Evolutionary conservation across 164 flowering plant genomes (phyloP), one percentile per base, ranked within the genome.

Genomic region (grape (Vitis vinifera)): DNA sequence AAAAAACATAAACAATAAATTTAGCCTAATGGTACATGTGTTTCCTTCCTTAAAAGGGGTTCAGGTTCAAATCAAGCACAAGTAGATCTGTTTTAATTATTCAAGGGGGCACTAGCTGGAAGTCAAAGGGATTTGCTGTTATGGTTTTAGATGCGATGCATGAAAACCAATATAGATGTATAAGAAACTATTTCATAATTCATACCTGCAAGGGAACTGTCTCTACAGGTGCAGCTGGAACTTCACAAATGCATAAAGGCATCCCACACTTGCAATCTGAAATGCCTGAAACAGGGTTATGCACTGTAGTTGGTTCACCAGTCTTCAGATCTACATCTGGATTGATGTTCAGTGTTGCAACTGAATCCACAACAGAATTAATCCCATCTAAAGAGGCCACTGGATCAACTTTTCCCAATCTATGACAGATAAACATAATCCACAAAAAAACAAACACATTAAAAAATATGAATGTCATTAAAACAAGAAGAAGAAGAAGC

Each of bases 211-310:
- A 12, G 19, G 76, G 77, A 57, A 72, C n/a, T 62, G 85, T 68
- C 70, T 78, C 80, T 9, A 59, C 71, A 29, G 80, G 66, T 68
- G 92, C 80, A 31, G 76, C 77, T 65, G 94, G 85, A 63, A 88
- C 86, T 80, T 81, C 86, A 82, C 99, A 95, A 65, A 95, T 95
- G 78, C 99, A 95, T 71, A 95, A 81, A 76, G 99, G 99, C 99
- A 95, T 96, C 67, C 98, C 97, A 79, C 99, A 96, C 76, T 84
- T 91, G 87, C 99, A 96, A 30, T 93, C 95, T 52, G 70, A 57
- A 55, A 78, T 65, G 30, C 77, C 77, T 73, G 63, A 15, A 27
- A n/a, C 62, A 78, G 87, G 62, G 10, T 44, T 78, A 66, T 73
- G 69, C 65, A 47, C 76, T 10, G 64, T 37, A 74, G 79, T 50